Base-by-base conservation (phyloP, 2,329 filamentous ascomycete species). In the Neopestalotiopsis sp. region DNA sequence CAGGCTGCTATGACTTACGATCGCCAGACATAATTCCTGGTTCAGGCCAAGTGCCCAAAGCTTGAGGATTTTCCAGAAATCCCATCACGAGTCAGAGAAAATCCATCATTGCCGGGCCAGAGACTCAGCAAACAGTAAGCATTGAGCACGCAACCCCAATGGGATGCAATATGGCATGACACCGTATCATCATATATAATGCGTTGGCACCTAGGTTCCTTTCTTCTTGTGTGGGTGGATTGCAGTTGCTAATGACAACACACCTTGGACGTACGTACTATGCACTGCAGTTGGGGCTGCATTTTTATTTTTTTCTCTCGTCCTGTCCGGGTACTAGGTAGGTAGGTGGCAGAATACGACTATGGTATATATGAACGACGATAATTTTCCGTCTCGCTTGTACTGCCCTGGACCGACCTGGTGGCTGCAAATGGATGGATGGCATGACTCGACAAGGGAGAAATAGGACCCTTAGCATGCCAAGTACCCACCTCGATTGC, bases 1-100 rank as follows among this genome's bases (percentile, higher is more conserved):
- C 73, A 66, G 73, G 73, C 72, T 74, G 68, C 56, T 40, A 65
- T 69, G 68, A 71, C 67, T 71, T 70, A 70, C 71, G 73, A 75
- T 74, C 72, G 65, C 70, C 68, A 69, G 65, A 65, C 32, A 67
- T 28, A 68, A 60, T 49, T 66, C 40, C 49, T 34, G 62, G 32
- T 52, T 65, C 38, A 32, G 42, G 62, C 38, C 24, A 62, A 62
- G 59, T 24, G n/a, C 20, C 6, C 32, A 62, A 9, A 30, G 32
- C 30, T 24, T 42, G 34, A 62, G 34, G 17, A 40, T 38, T 12
- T 13, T 38, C 34, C 34, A 24, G 40, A 40, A 24, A 38, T 52
- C 42, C 42, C 62, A 65, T 49, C 40, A 52, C 42, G 62, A 65
- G 59, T 62, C 59, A 59, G 28, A 30, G 7, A 59, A 38, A 38